Percentiles rank a stretch among this genome's conserved stretches.
These are phyloP conservation scores for Capronia epimyces DNA, from an alignment of 2,329 filamentous ascomycete species.

Conservation along the genomic window DNA sequence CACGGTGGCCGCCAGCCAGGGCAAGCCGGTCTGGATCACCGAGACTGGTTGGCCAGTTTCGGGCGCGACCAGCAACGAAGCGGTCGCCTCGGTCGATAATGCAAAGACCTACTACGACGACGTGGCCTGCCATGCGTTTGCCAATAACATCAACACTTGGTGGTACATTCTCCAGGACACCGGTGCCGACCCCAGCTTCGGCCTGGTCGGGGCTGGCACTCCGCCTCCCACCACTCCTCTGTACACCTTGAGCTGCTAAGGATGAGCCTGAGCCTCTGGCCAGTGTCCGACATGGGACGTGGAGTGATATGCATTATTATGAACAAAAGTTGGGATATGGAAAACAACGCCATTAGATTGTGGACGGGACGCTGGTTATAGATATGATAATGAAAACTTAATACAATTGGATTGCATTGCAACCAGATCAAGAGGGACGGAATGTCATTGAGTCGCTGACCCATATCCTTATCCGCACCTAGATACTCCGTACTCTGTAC, in stretches of 20 bases:
- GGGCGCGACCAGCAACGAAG: conserved; percentile 52
- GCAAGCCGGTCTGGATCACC: conserved; percentile 57
- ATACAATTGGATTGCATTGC: no score
- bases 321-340: neutral
- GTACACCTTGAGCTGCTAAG: conserved; percentile 36
- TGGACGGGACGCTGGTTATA: neutral
- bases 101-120: conserved; percentile 60
- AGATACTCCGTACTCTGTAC: no score
- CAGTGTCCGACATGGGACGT: neutral
- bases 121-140: conserved; percentile 53
- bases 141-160: conserved; percentile 37
- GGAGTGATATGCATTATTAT: neutral
- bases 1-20: conserved; percentile 54
- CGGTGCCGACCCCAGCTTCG: conserved; percentile 33
- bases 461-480: no score
- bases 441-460: neutral
- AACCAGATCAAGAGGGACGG: no score
- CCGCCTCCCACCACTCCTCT: conserved; percentile 35
- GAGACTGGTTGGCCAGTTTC: conserved; percentile 62
- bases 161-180: conserved; percentile 41
- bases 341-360: neutral
- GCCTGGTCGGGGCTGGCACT: conserved; percentile 33
- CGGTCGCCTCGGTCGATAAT: conserved; percentile 52
- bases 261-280: no score
- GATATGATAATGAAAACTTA: neutral